Conservation (phyloP, 2,329 filamentous ascomycete species). For the Trichoderma afroharzianum region DNA sequence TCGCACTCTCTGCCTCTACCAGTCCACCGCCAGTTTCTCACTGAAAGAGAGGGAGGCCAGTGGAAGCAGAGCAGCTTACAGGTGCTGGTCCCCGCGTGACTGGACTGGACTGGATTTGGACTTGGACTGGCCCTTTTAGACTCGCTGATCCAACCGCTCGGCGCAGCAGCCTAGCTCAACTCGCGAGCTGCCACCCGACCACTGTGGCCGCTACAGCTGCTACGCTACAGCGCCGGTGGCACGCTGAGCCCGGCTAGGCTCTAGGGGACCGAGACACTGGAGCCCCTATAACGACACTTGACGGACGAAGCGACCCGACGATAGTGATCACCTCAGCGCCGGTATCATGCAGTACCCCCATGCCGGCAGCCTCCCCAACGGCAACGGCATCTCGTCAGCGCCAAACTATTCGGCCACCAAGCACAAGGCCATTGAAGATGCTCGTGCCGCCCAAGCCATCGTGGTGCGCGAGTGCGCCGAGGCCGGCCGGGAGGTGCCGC, state of each 20-base stretch:
- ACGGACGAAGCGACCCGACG: background rate
- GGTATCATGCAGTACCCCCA: slow-evolving; percentile 11
- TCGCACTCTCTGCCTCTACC: background rate
- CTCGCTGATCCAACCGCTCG: slow-evolving; percentile 1
- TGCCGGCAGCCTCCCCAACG: slow-evolving; percentile 15
- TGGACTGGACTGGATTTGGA: background rate
- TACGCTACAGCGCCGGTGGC: background rate
- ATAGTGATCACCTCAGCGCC: background rate
- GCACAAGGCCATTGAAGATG: slow-evolving; percentile 62
- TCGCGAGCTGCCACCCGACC: background rate
- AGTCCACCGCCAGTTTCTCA: background rate
- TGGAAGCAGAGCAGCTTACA: slow-evolving; percentile 3
- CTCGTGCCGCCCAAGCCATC: slow-evolving; percentile 60
- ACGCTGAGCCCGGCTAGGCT: background rate
- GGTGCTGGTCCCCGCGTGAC: slow-evolving; percentile 9
- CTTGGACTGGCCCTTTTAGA: background rate
- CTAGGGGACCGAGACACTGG: background rate
- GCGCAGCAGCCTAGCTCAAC: background rate
- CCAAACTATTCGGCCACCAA: slow-evolving; percentile 30
- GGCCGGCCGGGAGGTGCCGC: slow-evolving; percentile 55
- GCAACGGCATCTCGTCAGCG: slow-evolving; percentile 11
- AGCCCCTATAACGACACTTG: background rate
- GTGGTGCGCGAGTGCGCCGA: slow-evolving; percentile 60
- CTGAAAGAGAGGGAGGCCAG: background rate
- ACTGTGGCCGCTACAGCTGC: background rate